These are phyloP conservation scores for Craspedostauros australis DNA, from an alignment of 108 stramenopile species.

Conservation along the genomic window DNA sequence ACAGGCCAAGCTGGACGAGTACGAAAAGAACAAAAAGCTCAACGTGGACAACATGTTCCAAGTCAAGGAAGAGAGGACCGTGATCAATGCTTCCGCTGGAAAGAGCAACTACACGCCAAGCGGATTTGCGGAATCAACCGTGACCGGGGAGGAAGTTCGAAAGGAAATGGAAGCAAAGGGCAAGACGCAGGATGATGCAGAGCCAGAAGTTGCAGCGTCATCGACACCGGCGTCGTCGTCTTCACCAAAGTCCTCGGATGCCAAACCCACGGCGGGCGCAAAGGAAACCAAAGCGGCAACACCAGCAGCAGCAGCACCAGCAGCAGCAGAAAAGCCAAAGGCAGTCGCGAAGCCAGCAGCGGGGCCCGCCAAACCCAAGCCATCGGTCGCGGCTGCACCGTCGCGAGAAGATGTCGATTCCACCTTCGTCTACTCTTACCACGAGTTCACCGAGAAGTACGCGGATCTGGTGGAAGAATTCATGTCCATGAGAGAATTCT, in stretches of 20 bases:
- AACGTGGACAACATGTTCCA: conserved; percentile 97
- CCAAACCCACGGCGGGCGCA: neutral
- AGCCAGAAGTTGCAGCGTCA: neutral
- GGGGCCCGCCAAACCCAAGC: conserved; percentile 10
- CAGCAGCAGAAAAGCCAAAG: neutral
- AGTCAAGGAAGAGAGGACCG: conserved; percentile 89
- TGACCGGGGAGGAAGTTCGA: conserved; percentile 31
- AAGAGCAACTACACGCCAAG: conserved; percentile 58
- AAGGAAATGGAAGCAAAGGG: conserved; percentile 28
- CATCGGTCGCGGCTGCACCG: conserved; percentile 5
- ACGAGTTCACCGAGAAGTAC: conserved; percentile 88
- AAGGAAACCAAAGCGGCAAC: conserved; percentile 7
- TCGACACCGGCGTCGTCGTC: neutral
- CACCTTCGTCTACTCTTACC: conserved; percentile 81
- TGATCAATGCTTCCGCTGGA: conserved; percentile 75
- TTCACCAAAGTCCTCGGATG: no score
- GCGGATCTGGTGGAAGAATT: conserved; percentile 88
- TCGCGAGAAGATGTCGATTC: conserved; percentile 29
- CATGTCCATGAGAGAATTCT: conserved; percentile 74
- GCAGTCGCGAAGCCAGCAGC: conserved; percentile 22
- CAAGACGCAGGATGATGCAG: neutral
- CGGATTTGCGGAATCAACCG: conserved; percentile 57
- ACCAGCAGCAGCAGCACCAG: neutral
- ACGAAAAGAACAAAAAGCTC: conserved; percentile 96
- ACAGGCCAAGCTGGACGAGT: conserved; percentile 75